Evolutionary conservation across 164 flowering plant species (phyloP).

Genomic region (Warburgia ugandensis): DNA sequence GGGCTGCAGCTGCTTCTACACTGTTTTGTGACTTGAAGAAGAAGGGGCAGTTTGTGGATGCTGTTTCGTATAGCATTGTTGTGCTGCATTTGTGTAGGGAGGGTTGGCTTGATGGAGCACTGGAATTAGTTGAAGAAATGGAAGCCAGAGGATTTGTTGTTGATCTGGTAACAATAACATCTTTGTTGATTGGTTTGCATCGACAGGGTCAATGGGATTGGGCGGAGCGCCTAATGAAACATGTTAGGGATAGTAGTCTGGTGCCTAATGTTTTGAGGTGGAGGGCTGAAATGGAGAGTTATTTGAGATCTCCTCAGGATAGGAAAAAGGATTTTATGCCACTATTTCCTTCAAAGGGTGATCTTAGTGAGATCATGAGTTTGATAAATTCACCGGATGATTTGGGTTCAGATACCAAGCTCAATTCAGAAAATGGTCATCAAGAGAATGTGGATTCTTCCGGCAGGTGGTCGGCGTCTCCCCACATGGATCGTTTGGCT

Average conservation of each 20-base stretch:
- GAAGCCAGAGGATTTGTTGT: conserved; percentile 74
- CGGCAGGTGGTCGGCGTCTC: conserved; percentile 72
- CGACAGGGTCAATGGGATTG: conserved; percentile 69
- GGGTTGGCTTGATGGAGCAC: conserved; percentile 55
- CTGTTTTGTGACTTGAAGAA: conserved; percentile 79
- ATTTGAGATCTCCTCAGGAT: conserved; percentile 41
- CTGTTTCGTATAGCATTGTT: conserved; percentile 73
- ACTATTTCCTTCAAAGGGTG: conserved; percentile 57
- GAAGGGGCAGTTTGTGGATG: conserved; percentile 86
- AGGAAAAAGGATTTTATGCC: conserved; percentile 51
- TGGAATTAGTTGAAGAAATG: conserved; percentile 80
- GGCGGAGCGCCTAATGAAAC: conserved; percentile 68
- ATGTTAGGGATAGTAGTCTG: conserved; percentile 55
- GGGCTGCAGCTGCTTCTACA: conserved; percentile 67
- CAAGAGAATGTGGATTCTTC: conserved; percentile 14
- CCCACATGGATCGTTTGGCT: conserved; percentile 69
- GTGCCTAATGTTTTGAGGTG: conserved; percentile 55
- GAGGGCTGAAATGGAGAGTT: conserved; percentile 63
- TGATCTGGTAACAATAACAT: conserved; percentile 71
- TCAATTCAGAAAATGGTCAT: conserved; percentile 15
- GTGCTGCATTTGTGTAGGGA: conserved; percentile 59
- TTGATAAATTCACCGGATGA: conserved; percentile 19
- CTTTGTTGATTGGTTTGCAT: conserved; percentile 63
- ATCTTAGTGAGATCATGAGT: conserved; percentile 42
- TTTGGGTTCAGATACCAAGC: neutral